Conservation (phyloP, 2,329 filamentous ascomycete species). For the Cladosporium austrohemisphaericum region DNA sequence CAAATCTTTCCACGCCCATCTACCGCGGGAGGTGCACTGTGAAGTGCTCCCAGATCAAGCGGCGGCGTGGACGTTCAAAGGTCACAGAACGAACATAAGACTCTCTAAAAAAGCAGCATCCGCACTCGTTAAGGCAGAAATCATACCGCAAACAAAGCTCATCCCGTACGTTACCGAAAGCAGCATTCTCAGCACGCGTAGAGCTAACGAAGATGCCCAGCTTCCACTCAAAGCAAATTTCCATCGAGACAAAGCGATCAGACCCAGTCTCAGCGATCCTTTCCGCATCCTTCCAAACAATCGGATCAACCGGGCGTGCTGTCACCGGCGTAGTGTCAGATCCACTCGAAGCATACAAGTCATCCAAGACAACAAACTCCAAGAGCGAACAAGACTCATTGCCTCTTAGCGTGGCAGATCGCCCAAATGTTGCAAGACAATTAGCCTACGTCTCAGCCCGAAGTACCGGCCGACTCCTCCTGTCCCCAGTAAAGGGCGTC, state of each 20-base stretch:
- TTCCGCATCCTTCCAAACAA: slow-evolving; percentile 19
- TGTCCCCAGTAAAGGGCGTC: slow-evolving; percentile 49
- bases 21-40: slow-evolving; percentile 62
- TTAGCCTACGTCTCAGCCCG: slow-evolving; percentile 42
- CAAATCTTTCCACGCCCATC: slow-evolving; percentile 59
- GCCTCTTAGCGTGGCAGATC: slow-evolving; percentile 16
- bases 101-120: slow-evolving; percentile 62
- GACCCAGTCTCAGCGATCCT: slow-evolving; percentile 31
- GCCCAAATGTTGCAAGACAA: slow-evolving; percentile 6
- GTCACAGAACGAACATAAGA: slow-evolving; percentile 57
- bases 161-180: slow-evolving; percentile 58
- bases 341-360: slow-evolving; percentile 45
- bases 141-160: slow-evolving; percentile 55
- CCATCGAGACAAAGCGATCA: slow-evolving; percentile 36
- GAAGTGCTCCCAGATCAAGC: slow-evolving; percentile 62
- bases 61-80: slow-evolving; percentile 56
- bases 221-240: slow-evolving; percentile 22
- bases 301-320: slow-evolving; percentile 15
- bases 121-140: slow-evolving; percentile 49
- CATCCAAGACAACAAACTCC: neutral
- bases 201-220: slow-evolving; percentile 42
- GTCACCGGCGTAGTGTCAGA: slow-evolving; percentile 60
- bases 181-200: slow-evolving; percentile 65
- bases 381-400: too few relatives aligned
- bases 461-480: slow-evolving; percentile 69